Conservation (phyloP, 352 stramenopile species). For the Globisporangium emineosum region DNA sequence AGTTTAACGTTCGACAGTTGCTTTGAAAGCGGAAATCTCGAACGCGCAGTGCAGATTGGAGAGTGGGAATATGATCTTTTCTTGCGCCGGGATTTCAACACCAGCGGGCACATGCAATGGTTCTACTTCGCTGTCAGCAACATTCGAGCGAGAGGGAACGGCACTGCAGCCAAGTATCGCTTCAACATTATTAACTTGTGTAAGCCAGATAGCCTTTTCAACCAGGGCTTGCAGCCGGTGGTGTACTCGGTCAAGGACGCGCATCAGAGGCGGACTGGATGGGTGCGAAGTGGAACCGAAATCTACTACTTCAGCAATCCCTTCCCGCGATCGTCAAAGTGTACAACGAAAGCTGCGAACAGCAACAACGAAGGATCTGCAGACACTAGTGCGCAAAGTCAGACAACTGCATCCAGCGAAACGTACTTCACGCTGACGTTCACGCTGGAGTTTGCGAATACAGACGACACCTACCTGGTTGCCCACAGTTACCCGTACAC, state of each 20-base stretch:
- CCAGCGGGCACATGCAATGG: slow-evolving; percentile 86
- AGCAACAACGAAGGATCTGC: slow-evolving; percentile 3
- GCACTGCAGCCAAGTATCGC: slow-evolving; percentile 38
- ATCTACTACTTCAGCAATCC: slow-evolving; percentile 89
- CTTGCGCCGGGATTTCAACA: slow-evolving; percentile 85
- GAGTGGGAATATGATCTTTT: slow-evolving; percentile 90
- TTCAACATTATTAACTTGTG: slow-evolving; percentile 94
- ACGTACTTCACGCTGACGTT: slow-evolving; percentile 90
- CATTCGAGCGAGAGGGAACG: slow-evolving; percentile 18
- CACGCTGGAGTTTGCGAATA: slow-evolving; percentile 74
- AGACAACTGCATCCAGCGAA: background rate
- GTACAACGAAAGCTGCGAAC: background rate
- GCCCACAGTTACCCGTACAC: slow-evolving; percentile 94
- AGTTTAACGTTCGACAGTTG: slow-evolving; percentile 88
- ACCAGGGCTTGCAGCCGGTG: slow-evolving; percentile 88
- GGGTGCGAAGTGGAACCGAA: slow-evolving; percentile 65
- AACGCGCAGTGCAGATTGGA: slow-evolving; percentile 78
- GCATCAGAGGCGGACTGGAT: slow-evolving; percentile 49
- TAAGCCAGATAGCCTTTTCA: slow-evolving; percentile 91
- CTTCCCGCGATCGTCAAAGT: slow-evolving; percentile 28
- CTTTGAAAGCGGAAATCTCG: slow-evolving; percentile 92
- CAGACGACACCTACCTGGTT: slow-evolving; percentile 84
- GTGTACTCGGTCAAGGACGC: slow-evolving; percentile 84
- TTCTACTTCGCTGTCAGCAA: slow-evolving; percentile 94
- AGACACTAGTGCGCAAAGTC: background rate